These are phyloP conservation scores for Mycosphaerella arachidis DNA, from an alignment of 2,329 filamentous ascomycete genomes.

Conservation along the genomic window DNA sequence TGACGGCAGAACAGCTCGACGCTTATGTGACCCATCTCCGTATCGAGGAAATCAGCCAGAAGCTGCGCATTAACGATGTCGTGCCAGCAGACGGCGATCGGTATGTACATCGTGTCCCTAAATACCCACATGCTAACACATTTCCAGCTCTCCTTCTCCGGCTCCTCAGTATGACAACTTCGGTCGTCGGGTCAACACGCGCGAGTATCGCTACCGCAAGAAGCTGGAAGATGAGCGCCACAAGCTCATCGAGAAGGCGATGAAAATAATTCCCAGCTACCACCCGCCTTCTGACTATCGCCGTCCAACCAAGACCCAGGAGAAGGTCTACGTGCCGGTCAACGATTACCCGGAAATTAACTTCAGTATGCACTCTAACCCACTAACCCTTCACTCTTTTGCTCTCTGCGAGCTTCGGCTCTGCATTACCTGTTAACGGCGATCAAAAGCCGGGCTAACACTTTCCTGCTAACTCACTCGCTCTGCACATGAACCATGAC, in stretches of 20 bases:
- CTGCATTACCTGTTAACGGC: constrained; percentile 28
- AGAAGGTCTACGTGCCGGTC: constrained; percentile 99
- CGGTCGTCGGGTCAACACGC: constrained; percentile 97
- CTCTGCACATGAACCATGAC: constrained; percentile 24
- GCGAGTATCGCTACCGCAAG: constrained; percentile 98
- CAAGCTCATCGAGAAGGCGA: constrained; percentile 97
- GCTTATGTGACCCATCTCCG: constrained; percentile 94
- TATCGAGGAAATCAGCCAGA: constrained; percentile 99
- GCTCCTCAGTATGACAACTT: constrained; percentile 98
- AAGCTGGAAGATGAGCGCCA: constrained; percentile 97
- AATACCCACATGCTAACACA: constrained; percentile 10
- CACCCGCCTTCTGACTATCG: constrained; percentile 97
- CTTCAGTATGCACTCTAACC: constrained; percentile 99
- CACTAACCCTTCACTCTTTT: constrained; percentile 52
- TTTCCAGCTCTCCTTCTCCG: constrained; percentile 80
- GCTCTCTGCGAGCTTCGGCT: constrained; percentile 22
- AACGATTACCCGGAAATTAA: constrained; percentile 99
- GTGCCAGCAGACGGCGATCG: constrained; percentile 94
- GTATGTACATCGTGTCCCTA: constrained; percentile 50
- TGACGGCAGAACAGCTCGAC: constrained; percentile 97
- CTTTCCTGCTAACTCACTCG: constrained; percentile 27
- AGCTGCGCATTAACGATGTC: constrained; percentile 97
- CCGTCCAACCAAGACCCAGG: constrained; percentile 98
- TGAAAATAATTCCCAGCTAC: constrained; percentile 99
- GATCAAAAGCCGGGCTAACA: constrained; percentile 34